Percentiles rank a stretch among this genome's conserved stretches.
Conservation (phyloP, 345 rosid genomes). For the Sonneratia alba region DNA sequence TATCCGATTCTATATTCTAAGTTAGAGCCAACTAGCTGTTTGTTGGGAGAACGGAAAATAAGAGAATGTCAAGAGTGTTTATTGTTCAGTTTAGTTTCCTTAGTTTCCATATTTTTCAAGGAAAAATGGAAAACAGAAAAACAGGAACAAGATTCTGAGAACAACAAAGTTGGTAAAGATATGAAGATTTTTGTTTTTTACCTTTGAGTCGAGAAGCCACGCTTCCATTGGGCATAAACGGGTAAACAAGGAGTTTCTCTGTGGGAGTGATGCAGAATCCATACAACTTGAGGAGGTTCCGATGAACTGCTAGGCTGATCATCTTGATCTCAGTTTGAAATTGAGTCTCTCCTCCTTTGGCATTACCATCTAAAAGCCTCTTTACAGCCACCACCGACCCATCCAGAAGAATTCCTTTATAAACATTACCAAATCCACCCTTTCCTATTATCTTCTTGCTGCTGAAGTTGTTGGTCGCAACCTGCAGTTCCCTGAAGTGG, state of each 20-base stretch:
- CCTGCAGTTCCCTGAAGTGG: conserved; percentile 74
- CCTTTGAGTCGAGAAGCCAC: conserved; percentile 95
- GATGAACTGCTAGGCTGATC: conserved; percentile 94
- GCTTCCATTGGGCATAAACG: conserved; percentile 94
- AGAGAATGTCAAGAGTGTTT: no score
- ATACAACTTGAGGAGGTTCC: conserved; percentile 77
- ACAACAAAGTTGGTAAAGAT: background rate
- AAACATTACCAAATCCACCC: conserved; percentile 91
- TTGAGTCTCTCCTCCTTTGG: conserved; percentile 19
- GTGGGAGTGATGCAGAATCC: conserved; percentile 80
- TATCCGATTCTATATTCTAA: background rate
- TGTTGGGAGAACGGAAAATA: no score
- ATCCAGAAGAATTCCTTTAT: conserved; percentile 76
- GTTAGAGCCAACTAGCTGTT: background rate
- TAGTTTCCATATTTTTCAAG: no score
- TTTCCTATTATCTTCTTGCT: conserved; percentile 77
- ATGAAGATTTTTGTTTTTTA: conserved; percentile 7
- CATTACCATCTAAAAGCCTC: conserved; percentile 70
- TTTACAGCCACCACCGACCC: conserved; percentile 83
- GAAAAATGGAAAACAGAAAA: no score
- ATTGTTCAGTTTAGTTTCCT: no score
- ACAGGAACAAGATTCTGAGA: background rate
- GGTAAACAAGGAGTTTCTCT: conserved; percentile 86
- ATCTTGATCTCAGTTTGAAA: conserved; percentile 66
- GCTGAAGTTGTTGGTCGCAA: conserved; percentile 77